Conservation (phyloP, 169 alveolate species). For the Blepharisma undulans region DNA sequence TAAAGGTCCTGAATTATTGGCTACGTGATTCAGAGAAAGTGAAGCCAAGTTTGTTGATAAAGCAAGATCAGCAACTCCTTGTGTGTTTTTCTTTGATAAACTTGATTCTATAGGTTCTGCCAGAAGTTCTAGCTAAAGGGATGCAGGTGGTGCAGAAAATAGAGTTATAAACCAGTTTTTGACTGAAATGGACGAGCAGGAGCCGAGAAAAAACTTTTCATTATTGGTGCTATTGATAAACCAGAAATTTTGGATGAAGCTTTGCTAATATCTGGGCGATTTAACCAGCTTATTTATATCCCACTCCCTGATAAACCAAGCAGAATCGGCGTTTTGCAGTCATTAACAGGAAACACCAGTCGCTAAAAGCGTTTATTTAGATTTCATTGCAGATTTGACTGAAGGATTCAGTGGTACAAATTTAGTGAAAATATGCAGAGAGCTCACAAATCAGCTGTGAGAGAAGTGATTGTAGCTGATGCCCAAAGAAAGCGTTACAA, state of each 20-base stretch:
- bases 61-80: slow-evolving; percentile 99
- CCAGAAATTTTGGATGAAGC: slow-evolving; percentile 99
- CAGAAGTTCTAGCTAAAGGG: slow-evolving; percentile 92
- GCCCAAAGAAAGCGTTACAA: slow-evolving; percentile 60
- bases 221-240: slow-evolving; percentile 99
- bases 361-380: slow-evolving; percentile 95
- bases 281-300: slow-evolving; percentile 98
- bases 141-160: slow-evolving; percentile 98
- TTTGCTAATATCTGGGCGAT: slow-evolving; percentile 98
- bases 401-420: slow-evolving; percentile 99
- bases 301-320: slow-evolving; percentile 99
- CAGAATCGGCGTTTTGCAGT: slow-evolving; percentile 93
- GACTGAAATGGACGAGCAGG: slow-evolving; percentile 99
- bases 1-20: slow-evolving; percentile 98
- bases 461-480: slow-evolving; percentile 93
- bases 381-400: slow-evolving; percentile 98
- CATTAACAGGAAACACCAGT: slow-evolving; percentile 97
- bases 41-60: slow-evolving; percentile 99
- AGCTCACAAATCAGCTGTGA: slow-evolving; percentile 99
- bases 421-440: slow-evolving; percentile 98
- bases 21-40: slow-evolving; percentile 99
- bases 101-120: slow-evolving; percentile 98
- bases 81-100: slow-evolving; percentile 99
- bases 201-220: slow-evolving; percentile 97
- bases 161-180: slow-evolving; percentile 98